Conservation (phyloP, 139 green algal species). For the Edaphochlamys debaryana region DNA sequence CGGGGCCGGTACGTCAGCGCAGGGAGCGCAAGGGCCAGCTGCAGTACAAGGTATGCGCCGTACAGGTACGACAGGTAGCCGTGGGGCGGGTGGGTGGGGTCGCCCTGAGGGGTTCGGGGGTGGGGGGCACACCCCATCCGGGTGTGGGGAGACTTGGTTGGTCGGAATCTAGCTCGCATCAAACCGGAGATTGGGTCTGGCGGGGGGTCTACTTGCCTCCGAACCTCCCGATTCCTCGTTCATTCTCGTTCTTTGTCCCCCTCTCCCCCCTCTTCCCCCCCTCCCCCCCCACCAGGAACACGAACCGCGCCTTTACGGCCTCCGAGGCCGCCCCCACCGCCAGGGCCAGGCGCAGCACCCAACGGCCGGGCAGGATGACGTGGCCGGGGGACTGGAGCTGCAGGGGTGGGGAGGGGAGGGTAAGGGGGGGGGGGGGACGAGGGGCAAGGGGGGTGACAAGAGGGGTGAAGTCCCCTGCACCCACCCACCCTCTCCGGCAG, state of each 20-base stretch:
- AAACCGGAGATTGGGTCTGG: neutral
- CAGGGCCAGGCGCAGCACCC: constrained; percentile 4
- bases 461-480: neutral
- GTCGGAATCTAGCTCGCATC: neutral
- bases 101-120: too few relatives aligned
- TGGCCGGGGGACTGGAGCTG: neutral
- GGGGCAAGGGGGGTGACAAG: neutral
- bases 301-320: constrained; percentile 8
- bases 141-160: too few relatives aligned
- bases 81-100: too few relatives aligned
- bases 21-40: constrained; percentile 1
- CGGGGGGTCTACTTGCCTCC: too few relatives aligned
- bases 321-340: neutral
- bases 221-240: too few relatives aligned
- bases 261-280: too few relatives aligned
- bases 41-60: neutral
- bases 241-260: too few relatives aligned
- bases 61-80: constrained; percentile 25
- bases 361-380: neutral
- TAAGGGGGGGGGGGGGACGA: neutral
- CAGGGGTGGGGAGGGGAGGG: neutral
- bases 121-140: too few relatives aligned
- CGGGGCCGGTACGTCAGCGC: constrained; percentile 4
- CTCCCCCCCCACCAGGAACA: neutral
- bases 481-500: too few relatives aligned